phyloP scores from a whole-genome alignment of 2,329 filamentous ascomycete genomes.

The Fusarium sp. region DNA sequence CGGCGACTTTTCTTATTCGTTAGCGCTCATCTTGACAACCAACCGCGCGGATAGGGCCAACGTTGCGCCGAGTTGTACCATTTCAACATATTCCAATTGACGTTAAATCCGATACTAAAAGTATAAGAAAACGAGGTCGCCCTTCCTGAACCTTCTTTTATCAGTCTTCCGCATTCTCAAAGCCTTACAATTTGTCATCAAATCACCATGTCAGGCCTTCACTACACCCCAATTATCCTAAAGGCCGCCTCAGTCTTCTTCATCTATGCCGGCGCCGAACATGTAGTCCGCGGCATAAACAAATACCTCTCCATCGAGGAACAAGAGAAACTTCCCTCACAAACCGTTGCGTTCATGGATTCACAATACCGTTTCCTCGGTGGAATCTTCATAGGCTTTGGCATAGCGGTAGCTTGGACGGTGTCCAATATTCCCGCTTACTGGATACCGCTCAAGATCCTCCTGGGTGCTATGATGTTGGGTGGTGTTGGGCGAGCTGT shows the following conservation, averaged over 20 bases:
- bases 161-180: neutral
- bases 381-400: neutral
- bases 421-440: neutral
- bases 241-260: neutral
- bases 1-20: neutral
- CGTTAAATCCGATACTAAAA: too few relatives aligned
- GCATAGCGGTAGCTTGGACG: neutral
- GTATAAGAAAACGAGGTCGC: neutral
- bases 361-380: neutral
- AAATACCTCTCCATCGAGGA: neutral
- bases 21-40: fast-evolving
- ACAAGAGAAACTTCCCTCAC: neutral
- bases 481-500: neutral
- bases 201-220: neutral
- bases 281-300: neutral
- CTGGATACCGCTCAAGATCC: neutral
- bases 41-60: neutral
- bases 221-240: neutral
- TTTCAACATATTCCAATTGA: neutral
- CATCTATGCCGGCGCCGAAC: neutral
- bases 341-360: neutral
- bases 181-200: neutral
- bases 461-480: neutral
- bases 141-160: fast-evolving
- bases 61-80: neutral